These are phyloP conservation scores for Musa itinerans DNA, from an alignment of 176 grass and related monocot species.

Conservation along the genomic window DNA sequence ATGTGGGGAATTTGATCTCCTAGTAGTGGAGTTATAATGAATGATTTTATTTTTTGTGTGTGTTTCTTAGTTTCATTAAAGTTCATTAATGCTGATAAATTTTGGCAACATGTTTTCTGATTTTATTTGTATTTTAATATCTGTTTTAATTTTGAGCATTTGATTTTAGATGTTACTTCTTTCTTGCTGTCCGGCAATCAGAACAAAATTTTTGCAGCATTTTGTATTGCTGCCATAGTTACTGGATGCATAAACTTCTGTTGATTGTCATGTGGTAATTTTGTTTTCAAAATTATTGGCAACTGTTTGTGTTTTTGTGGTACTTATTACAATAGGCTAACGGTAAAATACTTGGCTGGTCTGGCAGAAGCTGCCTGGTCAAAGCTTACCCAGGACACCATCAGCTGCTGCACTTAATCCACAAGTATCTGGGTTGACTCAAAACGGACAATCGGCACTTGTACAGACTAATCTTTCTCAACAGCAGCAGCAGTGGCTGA, in stretches of 20 bases:
- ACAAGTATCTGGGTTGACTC: conserved; percentile 58
- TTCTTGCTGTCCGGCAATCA: no score
- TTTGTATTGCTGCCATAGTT: neutral
- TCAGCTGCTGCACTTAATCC: conserved; percentile 59
- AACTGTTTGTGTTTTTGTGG: neutral
- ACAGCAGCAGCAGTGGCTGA: conserved; percentile 71
- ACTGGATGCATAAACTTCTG: no score
- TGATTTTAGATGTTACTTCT: no score
- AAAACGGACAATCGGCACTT: conserved; percentile 55
- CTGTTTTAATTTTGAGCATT: no score
- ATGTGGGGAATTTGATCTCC: no score
- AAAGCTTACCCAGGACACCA: conserved; percentile 56
- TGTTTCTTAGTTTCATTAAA: no score
- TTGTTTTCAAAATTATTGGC: conserved; percentile 1
- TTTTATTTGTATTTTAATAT: no score
- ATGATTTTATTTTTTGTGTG: no score
- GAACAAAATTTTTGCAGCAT: neutral
- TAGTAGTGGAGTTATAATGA: no score
- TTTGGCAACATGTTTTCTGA: no score
- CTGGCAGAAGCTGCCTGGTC: conserved; percentile 63
- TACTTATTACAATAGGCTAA: neutral
- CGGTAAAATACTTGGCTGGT: neutral
- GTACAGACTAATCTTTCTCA: conserved; percentile 50
- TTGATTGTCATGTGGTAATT: neutral
- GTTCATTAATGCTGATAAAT: no score